phyloP scores from a whole-genome alignment of 2,329 filamentous ascomycete genomes.

The Calonectria hawksworthii region DNA sequence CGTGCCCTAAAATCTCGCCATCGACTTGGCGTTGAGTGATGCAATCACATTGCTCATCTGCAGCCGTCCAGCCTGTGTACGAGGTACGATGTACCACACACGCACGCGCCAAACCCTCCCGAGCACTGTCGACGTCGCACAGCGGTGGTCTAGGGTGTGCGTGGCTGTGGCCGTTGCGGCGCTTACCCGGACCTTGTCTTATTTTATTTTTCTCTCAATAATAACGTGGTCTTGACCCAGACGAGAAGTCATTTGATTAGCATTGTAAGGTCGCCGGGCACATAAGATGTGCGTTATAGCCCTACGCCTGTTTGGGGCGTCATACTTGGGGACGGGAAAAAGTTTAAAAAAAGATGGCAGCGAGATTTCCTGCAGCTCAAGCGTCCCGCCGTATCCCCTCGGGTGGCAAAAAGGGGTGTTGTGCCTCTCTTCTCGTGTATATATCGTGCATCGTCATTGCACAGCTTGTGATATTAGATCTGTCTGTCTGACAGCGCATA shows the following conservation, averaged over 20 bases:
- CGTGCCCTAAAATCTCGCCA: slow-evolving; percentile 37
- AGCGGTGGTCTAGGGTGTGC: slow-evolving; percentile 31
- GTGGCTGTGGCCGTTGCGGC: slow-evolving; percentile 34
- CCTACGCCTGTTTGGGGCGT: slow-evolving; percentile 10
- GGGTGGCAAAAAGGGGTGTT: slow-evolving; percentile 30
- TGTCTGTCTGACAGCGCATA: slow-evolving; percentile 35
- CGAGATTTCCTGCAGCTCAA: background rate
- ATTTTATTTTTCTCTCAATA: background rate
- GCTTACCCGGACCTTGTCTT: slow-evolving; percentile 25
- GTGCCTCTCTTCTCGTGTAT: slow-evolving; percentile 36
- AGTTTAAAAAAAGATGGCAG: background rate
- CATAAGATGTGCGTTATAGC: slow-evolving; percentile 24
- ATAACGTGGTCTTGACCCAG: slow-evolving; percentile 10
- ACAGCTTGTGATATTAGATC: slow-evolving; percentile 45
- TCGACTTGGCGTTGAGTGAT: slow-evolving; percentile 36
- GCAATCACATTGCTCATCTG: slow-evolving; percentile 36
- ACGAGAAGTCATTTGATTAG: slow-evolving; percentile 14
- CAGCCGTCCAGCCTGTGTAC: slow-evolving; percentile 33
- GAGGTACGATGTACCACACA: slow-evolving; percentile 31
- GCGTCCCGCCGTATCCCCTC: slow-evolving; percentile 4
- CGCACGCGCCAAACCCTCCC: slow-evolving; percentile 27
- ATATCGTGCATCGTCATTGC: slow-evolving; percentile 45
- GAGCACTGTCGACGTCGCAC: slow-evolving; percentile 30
- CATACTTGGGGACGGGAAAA: slow-evolving; percentile 8
- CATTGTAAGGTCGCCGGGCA: slow-evolving; percentile 24